Conservation (phyloP, 2,329 filamentous ascomycete species). For the Cladobotryum protrusum region DNA sequence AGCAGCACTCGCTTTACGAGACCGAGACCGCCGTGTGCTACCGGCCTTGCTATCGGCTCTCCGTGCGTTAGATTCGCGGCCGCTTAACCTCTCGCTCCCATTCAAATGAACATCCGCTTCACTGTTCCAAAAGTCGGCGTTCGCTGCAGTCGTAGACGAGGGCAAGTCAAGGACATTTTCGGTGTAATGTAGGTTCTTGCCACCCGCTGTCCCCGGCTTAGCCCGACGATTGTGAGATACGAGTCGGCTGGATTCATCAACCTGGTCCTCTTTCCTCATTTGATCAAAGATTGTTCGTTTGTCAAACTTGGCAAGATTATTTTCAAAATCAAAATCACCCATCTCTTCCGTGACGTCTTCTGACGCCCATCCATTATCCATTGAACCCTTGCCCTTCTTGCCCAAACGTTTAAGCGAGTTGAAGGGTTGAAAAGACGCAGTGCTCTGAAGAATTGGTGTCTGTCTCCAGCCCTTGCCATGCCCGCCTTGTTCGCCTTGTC, state of each 20-base stretch:
- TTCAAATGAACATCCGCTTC: slow-evolving; percentile 59
- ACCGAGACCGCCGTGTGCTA: slow-evolving; percentile 45
- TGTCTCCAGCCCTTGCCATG: slow-evolving; percentile 53
- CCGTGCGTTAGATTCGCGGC: slow-evolving; percentile 43
- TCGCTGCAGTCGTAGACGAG: slow-evolving; percentile 30
- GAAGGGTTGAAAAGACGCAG: slow-evolving; percentile 57
- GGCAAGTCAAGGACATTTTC: slow-evolving; percentile 80
- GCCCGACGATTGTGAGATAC: slow-evolving; percentile 76
- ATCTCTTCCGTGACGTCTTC: slow-evolving; percentile 94
- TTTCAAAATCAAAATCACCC: slow-evolving; percentile 90
- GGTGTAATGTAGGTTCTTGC: slow-evolving; percentile 85
- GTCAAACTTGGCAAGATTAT: slow-evolving; percentile 87
- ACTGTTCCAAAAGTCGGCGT: slow-evolving; percentile 63
- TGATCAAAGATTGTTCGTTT: slow-evolving; percentile 88
- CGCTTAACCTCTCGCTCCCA: slow-evolving; percentile 40
- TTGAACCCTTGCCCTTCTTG: slow-evolving; percentile 37
- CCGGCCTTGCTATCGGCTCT: slow-evolving; percentile 49
- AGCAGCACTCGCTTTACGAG: slow-evolving; percentile 48
- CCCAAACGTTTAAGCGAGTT: slow-evolving; percentile 52
- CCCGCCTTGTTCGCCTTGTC: slow-evolving; percentile 18
- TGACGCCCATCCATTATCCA: slow-evolving; percentile 84
- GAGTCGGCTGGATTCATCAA: slow-evolving; percentile 84
- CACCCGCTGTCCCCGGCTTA: slow-evolving; percentile 65
- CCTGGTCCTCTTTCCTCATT: slow-evolving; percentile 79
- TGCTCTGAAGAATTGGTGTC: slow-evolving; percentile 55